Evolutionary conservation across 1,139 yeast genomes (phyloP).

Genomic region (Pichia cactophila): DNA sequence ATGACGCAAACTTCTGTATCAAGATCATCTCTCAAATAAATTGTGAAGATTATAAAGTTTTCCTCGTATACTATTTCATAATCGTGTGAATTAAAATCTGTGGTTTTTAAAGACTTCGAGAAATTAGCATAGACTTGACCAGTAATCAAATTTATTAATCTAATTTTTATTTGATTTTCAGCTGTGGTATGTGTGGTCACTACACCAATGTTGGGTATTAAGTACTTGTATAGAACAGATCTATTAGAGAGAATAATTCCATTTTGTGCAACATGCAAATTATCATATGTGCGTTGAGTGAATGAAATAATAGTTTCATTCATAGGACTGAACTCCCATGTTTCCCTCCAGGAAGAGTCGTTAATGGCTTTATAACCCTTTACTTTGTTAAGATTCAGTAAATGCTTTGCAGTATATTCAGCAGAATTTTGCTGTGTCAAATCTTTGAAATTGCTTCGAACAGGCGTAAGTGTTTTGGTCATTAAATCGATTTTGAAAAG

Average conservation of each 20-base stretch:
- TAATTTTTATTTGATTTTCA: constrained; percentile 32
- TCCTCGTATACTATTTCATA: constrained; percentile 64
- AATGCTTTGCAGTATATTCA: constrained; percentile 9
- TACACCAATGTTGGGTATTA: constrained; percentile 62
- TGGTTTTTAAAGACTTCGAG: constrained; percentile 1
- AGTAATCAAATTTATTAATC: constrained; percentile 58
- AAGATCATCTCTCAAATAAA: constrained; percentile 36
- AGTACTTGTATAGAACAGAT: constrained; percentile 74
- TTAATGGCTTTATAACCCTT: constrained; percentile 12
- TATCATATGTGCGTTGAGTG: constrained; percentile 34
- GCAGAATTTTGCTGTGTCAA: neutral
- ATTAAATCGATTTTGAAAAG: constrained; percentile 19
- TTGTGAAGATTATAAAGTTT: constrained; percentile 73
- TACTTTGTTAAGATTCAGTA: constrained; percentile 6
- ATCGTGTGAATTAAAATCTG: constrained; percentile 14
- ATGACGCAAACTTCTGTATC: constrained; percentile 61
- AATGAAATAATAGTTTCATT: constrained; percentile 31
- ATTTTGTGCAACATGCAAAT: constrained; percentile 49
- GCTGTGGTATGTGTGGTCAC: constrained; percentile 41
- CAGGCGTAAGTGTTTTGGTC: neutral
- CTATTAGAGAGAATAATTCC: constrained; percentile 68
- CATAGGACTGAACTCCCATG: constrained; percentile 17
- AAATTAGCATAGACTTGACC: constrained; percentile 49
- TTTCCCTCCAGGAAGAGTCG: neutral
- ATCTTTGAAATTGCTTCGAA: neutral